A percentile compares a stretch with the other conserved stretches of the same genome.
Evolutionary conservation across 2,329 filamentous ascomycete genomes (phyloP).

Genomic region (Penicillium hordei): DNA sequence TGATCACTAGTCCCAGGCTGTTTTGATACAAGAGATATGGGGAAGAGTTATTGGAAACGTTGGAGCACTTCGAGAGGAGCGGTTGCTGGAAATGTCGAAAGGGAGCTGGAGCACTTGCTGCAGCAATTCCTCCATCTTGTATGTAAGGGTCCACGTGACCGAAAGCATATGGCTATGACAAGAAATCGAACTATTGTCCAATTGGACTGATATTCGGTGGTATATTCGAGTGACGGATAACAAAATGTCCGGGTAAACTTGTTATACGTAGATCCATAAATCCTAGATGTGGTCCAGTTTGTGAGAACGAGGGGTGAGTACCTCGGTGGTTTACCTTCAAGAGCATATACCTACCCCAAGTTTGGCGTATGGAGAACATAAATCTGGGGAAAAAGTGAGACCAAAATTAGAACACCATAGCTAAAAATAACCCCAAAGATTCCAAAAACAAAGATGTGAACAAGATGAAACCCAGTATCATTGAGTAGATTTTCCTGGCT

Average conservation of each 20-base stretch:
- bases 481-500: conserved; percentile 37
- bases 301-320: not conserved
- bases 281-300: not conserved
- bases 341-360: not conserved
- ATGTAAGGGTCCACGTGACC: not conserved
- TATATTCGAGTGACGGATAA: not conserved
- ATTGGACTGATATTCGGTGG: not conserved
- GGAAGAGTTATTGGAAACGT: not conserved
- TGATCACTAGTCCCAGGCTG: not conserved
- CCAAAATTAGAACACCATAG: conserved; percentile 1
- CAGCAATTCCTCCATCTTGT: not conserved
- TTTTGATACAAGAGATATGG: not conserved
- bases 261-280: not conserved
- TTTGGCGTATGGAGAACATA: not conserved
- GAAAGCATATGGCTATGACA: not conserved
- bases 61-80: not conserved
- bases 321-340: not conserved
- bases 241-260: not conserved
- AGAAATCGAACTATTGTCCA: not conserved
- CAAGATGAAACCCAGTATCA: conserved; percentile 32
- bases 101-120: not conserved
- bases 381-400: not conserved
- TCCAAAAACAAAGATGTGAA: conserved; percentile 17
- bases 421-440: not conserved
- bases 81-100: not conserved